Base-by-base conservation (phyloP, 2,329 filamentous ascomycete species). In the Cercospora sp. region DNA sequence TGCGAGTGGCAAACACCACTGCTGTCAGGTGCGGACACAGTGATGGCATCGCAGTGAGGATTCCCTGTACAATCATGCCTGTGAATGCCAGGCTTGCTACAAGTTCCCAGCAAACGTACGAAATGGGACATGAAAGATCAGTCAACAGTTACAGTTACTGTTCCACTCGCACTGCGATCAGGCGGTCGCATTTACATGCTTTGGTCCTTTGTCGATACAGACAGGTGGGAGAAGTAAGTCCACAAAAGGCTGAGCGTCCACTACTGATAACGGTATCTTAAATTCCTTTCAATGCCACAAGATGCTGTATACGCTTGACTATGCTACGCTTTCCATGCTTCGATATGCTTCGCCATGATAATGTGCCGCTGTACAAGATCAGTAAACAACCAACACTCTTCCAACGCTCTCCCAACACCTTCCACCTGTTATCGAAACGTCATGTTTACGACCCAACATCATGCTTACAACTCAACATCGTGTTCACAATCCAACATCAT, bases 401-500 rank as follows among this genome's bases (percentile, higher is more conserved):
- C 16, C 5, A n/a, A 39, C 36, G 16, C 36, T 39, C 13, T 39
- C 12, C 36, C 1, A 42, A 42, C 36, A 42, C 6, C 36, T 42
- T 42, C 33, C 36, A n/a, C 2, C 36, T n/a, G 36, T n/a, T n/a
- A n/a, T 42, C 36, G 36, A 16, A n/a, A n/a, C 36, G 6, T 42
- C 36, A n/a, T 39, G 36, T 3, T 39, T 13, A 39, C 36, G n/a
- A 39, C 3, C n/a, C 36, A n/a, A n/a, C 36, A 16, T 42, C 36
- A n/a, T 39, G 36, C 6, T 39, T 13, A 39, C 36, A 39, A 39
- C 3, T 5, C 13, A 39, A 39, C 13, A n/a, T 3, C 36, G 23
- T 26, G 3, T 28, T 59, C 36, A 65, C 16, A 60, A n/a, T 12
- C 63, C 63, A 16, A 68, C 66, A 33, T 42, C 63, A 48, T 68